phyloP scores from a whole-genome alignment of 1,284 basidiomycete species.

The Boletellus dicymbophilus region DNA sequence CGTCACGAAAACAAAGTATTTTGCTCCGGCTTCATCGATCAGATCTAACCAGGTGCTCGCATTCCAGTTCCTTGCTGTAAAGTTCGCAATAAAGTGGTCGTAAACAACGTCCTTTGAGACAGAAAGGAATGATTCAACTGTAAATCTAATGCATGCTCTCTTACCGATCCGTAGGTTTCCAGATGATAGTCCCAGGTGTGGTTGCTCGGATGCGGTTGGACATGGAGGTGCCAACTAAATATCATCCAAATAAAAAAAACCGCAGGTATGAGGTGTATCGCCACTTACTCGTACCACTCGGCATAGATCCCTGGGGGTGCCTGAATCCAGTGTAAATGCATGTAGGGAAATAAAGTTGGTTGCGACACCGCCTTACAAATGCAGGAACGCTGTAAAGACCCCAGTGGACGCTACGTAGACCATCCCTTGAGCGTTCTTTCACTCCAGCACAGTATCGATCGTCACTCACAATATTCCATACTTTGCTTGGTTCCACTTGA shows the following conservation, averaged over 20 bases:
- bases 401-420: constrained; percentile 54
- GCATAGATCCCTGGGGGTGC: constrained; percentile 45
- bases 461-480: constrained; percentile 57
- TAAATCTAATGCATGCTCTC: constrained; percentile 1
- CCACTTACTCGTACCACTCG: constrained; percentile 56
- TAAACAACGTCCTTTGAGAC: constrained; percentile 48
- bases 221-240: constrained; percentile 44
- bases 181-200: constrained; percentile 52
- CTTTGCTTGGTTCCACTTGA: constrained; percentile 49
- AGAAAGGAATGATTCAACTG: not conserved
- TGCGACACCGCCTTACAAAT: constrained; percentile 37
- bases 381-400: constrained; percentile 56
- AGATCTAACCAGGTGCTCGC: constrained; percentile 56
- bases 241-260: not conserved
- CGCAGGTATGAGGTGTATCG: not conserved
- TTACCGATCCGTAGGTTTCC: constrained; percentile 48
- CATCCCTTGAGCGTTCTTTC: constrained; percentile 1
- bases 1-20: constrained; percentile 62
- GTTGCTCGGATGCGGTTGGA: constrained; percentile 34
- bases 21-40: constrained; percentile 56
- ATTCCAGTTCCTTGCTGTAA: constrained; percentile 53
- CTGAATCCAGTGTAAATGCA: constrained; percentile 20
- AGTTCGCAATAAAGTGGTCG: constrained; percentile 59
- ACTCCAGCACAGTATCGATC: not conserved
- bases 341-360: not conserved